Base-by-base conservation (phyloP, 805 yeast genomes). In the Ogataea pignaliae region DNA sequence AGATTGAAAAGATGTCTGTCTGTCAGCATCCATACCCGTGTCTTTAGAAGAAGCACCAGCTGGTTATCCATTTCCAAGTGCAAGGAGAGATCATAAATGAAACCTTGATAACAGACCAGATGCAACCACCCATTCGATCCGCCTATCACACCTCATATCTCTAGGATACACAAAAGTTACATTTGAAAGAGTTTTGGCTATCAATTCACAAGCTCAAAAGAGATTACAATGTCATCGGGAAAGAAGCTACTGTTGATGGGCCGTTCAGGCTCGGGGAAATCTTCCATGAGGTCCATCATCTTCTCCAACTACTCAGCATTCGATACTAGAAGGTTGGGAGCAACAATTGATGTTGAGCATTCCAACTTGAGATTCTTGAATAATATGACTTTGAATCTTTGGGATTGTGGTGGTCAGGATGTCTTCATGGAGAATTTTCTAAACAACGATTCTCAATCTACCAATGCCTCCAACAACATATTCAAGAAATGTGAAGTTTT, bases 361-460 rank as follows among this genome's bases (percentile, higher is more conserved):
- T 88, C 97, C 2, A 96, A 91, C 66, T 68, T 93, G 44, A 71
- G 98, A 40, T 90, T 93, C 57, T 70, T 93, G 46, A 97, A 97
- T 1, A 90, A 91, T 61, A 88, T 93, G 95, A 89, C 97, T 1
- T 71, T 93, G 37, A 91, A 91, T 57, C 70, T 93, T 17, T 90
- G 98, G 98, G 99, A 93, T 64, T 93, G 99, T 67, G 99, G 98
- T 57, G 96, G 96, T 3, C 99, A 93, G 62, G 97, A 93, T 63
- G 88, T 85, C 2, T 93, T 90, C 54, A 90, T 93, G 88, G 97
- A 91, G 59, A 89, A 88, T 63, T 93, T 93, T 61, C 49, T 69
- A 8, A 66, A 60, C 46, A 59, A 55, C 31, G 79, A 90, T 3
- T 83, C 87, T 43, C 47, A 44, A 17, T 31, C 34, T 14, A 37